phyloP scores from a whole-genome alignment of 176 grass and related monocot genomes.

The Cocos nucifera region DNA sequence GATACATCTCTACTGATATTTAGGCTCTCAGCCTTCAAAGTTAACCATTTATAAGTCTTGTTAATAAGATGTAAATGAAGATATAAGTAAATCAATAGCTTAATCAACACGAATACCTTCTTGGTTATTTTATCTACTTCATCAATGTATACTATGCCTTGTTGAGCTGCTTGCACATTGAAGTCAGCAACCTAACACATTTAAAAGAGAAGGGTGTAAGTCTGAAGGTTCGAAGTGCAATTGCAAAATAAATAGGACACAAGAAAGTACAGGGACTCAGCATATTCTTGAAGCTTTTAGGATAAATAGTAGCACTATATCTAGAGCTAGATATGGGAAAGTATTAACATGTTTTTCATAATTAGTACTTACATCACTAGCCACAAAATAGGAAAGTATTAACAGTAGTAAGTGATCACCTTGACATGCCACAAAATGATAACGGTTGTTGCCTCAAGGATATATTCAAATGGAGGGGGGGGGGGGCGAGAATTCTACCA shows the following conservation, averaged over 20 bases:
- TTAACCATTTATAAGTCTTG: constrained; percentile 8
- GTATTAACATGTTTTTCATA: too few species aligned
- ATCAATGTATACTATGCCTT: constrained; percentile 99
- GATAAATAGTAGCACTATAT: too few species aligned
- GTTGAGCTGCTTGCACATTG: constrained; percentile 99
- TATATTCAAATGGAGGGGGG: too few species aligned
- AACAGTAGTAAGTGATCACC: too few species aligned
- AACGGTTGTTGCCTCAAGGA: too few species aligned
- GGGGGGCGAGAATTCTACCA: too few species aligned
- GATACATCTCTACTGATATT: constrained; percentile 99
- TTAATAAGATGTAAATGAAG: constrained; percentile 8
- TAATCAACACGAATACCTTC: constrained; percentile 41
- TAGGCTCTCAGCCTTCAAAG: constrained; percentile 82
- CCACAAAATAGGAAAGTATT: too few species aligned
- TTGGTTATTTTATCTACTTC: constrained; percentile 99
- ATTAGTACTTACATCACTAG: too few species aligned
- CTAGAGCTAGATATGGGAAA: too few species aligned
- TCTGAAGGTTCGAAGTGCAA: background rate
- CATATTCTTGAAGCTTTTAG: too few species aligned
- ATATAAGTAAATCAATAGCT: constrained; percentile 5
- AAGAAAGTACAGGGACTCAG: background rate
- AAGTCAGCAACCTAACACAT: constrained; percentile 84
- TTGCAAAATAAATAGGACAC: background rate
- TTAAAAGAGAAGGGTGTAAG: background rate
- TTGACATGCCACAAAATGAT: too few species aligned